These are phyloP conservation scores for Penicillium paneum DNA, from an alignment of 2,329 filamentous ascomycete species.

Conservation along the genomic window DNA sequence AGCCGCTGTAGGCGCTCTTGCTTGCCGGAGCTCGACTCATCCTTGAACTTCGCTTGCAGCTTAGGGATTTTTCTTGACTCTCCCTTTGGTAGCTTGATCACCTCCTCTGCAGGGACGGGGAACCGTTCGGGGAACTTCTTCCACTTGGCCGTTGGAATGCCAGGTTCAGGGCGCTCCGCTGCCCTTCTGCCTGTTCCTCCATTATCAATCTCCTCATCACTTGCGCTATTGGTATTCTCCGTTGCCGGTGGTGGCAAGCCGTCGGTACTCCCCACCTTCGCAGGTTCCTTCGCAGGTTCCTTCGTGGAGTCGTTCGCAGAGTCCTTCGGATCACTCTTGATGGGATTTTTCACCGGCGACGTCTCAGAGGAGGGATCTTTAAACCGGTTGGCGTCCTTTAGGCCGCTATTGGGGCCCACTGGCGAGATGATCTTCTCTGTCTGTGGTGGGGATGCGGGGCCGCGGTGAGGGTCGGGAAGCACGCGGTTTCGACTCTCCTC, in stretches of 20 bases:
- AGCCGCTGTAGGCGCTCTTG: slow-evolving; percentile 64
- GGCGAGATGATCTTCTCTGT: slow-evolving; percentile 4
- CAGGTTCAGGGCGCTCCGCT: slow-evolving; percentile 25
- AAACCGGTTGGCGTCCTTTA: background rate
- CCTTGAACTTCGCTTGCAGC: slow-evolving; percentile 69
- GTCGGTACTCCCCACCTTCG: background rate
- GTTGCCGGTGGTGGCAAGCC: background rate
- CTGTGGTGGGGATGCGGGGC: slow-evolving; percentile 14
- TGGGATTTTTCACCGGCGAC: slow-evolving; percentile 2
- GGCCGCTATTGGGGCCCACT: slow-evolving; percentile 2
- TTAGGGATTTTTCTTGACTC: slow-evolving; percentile 66
- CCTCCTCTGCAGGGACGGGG: slow-evolving; percentile 66
- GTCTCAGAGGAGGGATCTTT: slow-evolving; percentile 1
- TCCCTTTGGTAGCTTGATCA: slow-evolving; percentile 73
- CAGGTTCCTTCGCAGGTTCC: background rate
- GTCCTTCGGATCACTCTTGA: slow-evolving; percentile 7
- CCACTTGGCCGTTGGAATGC: slow-evolving; percentile 61
- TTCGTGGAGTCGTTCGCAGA: background rate
- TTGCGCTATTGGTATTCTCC: background rate
- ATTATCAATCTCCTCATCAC: slow-evolving; percentile 25
- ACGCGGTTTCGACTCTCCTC: slow-evolving; percentile 15
- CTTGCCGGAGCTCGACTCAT: slow-evolving; percentile 60
- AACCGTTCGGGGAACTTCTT: slow-evolving; percentile 70
- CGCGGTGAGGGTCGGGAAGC: slow-evolving; percentile 11
- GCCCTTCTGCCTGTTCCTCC: slow-evolving; percentile 36